phyloP scores from a whole-genome alignment of 352 stramenopile species.

The Phytophthora syringae region DNA sequence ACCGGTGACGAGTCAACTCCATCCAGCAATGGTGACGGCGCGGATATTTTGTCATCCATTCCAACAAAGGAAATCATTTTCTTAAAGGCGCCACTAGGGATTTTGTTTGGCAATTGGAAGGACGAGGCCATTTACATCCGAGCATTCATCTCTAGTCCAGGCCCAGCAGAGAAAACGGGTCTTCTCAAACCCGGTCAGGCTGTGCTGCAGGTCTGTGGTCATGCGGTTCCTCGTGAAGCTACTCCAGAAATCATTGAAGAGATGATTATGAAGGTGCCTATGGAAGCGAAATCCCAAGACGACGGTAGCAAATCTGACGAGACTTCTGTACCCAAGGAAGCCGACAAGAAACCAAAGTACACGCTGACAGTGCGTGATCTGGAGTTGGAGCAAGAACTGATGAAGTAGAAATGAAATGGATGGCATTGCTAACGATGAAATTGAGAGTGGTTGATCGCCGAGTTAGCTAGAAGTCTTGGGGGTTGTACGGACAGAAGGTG shows the following conservation, averaged over 20 bases:
- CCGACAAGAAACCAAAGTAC: slow-evolving; percentile 46
- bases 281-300: slow-evolving; percentile 20
- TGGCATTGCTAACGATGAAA: background rate
- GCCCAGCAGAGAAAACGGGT: slow-evolving; percentile 72
- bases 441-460: background rate
- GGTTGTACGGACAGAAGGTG: too few species aligned
- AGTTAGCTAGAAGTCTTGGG: background rate
- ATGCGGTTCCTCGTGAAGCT: slow-evolving; percentile 61
- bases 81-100: slow-evolving; percentile 67
- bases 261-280: slow-evolving; percentile 66
- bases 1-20: background rate
- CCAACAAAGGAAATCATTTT: slow-evolving; percentile 67
- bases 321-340: slow-evolving; percentile 12
- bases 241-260: slow-evolving; percentile 66
- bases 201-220: slow-evolving; percentile 78
- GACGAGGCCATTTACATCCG: slow-evolving; percentile 81
- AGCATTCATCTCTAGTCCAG: slow-evolving; percentile 81
- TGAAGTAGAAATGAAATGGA: slow-evolving; percentile 47
- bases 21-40: slow-evolving; percentile 1
- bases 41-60: slow-evolving; percentile 25
- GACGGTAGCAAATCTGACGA: slow-evolving; percentile 9
- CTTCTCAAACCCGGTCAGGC: slow-evolving; percentile 68
- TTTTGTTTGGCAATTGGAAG: slow-evolving; percentile 86
- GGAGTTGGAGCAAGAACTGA: slow-evolving; percentile 81
- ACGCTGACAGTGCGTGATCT: slow-evolving; percentile 81